These are phyloP conservation scores for Hemisphaericaspora subhashii DNA, from an alignment of 1,139 yeast genomes.

Conservation along the genomic window DNA sequence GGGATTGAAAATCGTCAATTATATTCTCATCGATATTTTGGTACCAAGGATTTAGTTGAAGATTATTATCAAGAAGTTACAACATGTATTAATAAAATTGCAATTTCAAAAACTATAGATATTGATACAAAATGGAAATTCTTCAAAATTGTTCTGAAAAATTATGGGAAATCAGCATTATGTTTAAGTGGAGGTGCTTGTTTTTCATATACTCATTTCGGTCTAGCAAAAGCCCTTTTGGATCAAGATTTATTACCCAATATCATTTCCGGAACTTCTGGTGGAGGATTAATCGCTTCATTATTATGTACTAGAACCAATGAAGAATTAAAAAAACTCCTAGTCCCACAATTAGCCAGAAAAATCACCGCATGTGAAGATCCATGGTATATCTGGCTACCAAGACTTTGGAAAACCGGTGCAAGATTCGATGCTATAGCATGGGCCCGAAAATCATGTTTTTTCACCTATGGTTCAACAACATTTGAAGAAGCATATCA, in stretches of 20 bases:
- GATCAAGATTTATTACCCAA: slow-evolving; percentile 67
- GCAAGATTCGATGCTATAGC: slow-evolving; percentile 74
- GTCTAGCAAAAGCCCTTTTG: slow-evolving; percentile 68
- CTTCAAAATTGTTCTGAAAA: slow-evolving; percentile 58
- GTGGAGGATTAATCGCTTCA: slow-evolving; percentile 82
- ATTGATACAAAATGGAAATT: slow-evolving; percentile 48
- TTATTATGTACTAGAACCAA: slow-evolving; percentile 69
- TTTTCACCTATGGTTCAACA: slow-evolving; percentile 71
- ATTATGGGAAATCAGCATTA: slow-evolving; percentile 72
- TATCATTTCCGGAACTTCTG: slow-evolving; percentile 77
- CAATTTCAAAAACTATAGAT: slow-evolving; percentile 38
- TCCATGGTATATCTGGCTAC: slow-evolving; percentile 58
- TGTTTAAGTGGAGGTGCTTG: slow-evolving; percentile 82
- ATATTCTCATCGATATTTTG: slow-evolving; percentile 74
- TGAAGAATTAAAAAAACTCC: slow-evolving; percentile 56
- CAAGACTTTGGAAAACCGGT: slow-evolving; percentile 72
- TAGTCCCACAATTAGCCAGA: slow-evolving; percentile 63
- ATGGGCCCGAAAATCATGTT: slow-evolving; percentile 70
- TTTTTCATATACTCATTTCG: slow-evolving; percentile 77
- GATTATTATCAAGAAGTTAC: slow-evolving; percentile 56
- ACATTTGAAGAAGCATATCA: slow-evolving; percentile 72
- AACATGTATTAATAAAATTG: slow-evolving; percentile 45
- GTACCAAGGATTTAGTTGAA: slow-evolving; percentile 64
- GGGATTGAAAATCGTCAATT: slow-evolving; percentile 74
- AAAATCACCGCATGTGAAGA: slow-evolving; percentile 75